Conservation (phyloP, 164 flowering plant species). For the Malania oleifera region DNA sequence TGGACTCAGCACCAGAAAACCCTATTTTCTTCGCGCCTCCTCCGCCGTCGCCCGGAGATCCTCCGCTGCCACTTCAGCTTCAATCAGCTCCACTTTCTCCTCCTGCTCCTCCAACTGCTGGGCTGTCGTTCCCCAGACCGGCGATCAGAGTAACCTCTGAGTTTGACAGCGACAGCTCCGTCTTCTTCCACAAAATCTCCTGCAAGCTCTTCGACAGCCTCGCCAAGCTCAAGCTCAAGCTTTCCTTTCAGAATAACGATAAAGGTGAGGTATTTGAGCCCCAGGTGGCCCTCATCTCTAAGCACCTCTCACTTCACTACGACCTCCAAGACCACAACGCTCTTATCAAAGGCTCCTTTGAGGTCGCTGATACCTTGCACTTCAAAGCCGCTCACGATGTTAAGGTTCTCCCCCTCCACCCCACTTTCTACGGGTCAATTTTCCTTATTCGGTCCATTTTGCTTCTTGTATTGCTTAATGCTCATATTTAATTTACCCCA, state of each 20-base stretch:
- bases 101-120: conserved; percentile 11
- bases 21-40: conserved; percentile 15
- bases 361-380: conserved; percentile 43
- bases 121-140: conserved; percentile 37
- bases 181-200: conserved; percentile 74
- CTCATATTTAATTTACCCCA: neutral
- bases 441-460: neutral
- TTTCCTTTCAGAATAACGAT: conserved; percentile 53
- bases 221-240: conserved; percentile 75
- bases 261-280: conserved; percentile 58
- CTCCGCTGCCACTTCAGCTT: conserved; percentile 12
- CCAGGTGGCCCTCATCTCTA: conserved; percentile 45
- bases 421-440: neutral
- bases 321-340: conserved; percentile 66
- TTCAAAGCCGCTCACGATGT: conserved; percentile 58
- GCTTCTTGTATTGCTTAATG: neutral
- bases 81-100: conserved; percentile 9
- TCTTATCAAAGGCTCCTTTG: conserved; percentile 40
- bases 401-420: conserved; percentile 38
- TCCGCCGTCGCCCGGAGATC: conserved; percentile 7
- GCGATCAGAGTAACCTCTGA: conserved; percentile 65
- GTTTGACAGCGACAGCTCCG: conserved; percentile 72
- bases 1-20: conserved; percentile 8
- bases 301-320: conserved; percentile 56
- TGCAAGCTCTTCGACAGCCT: conserved; percentile 73